Base-by-base conservation (phyloP, 2,329 filamentous ascomycete species). In the Fusarium sp. region DNA sequence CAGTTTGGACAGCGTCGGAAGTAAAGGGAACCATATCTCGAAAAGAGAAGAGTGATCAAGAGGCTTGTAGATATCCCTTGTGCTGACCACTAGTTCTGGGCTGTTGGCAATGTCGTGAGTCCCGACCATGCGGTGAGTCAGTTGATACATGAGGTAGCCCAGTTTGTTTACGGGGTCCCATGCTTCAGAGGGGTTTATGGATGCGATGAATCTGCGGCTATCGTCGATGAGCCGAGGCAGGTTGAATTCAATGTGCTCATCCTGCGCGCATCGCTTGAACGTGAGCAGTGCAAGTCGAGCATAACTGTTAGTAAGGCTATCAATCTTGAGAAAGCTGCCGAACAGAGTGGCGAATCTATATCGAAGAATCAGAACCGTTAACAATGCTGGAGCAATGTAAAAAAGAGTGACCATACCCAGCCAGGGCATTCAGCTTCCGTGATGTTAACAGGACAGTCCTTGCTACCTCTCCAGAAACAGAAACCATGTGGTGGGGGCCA, bases 381-480 rank as follows among this genome's bases (percentile, higher is more conserved):
- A 7, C 18, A 6, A 27, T 18, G 16, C 1, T 18, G 7, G 14
- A 20, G 4, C 13, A 13, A 45, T 5, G 14, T 22, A 11, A 5
- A 33, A 9, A 50, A 22, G 45, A 35, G n/a, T 25, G 6, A 6
- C 2, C 77, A 45, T 82, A 87, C 77, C 86, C 87, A 52, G 85
- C 82, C 1, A 69, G 58, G 25, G 88, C 82, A n/a, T 83, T 81
- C 35, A 90, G 75, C 1, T 83, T 82, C 42, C 82, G 84, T 31
- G 81, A 83, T 16, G 87, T 86, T 42, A 86, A 86, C 65, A 87
- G 88, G 2, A 84, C 47, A 27, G 82, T 80, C 18, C 87, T 81
- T 2, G 80, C 82, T 13, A 82, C 80, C 5, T 83, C 80, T 2
- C 87, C 86, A 5, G 81, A 83, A 13, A 89, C 57, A 2, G 81